Conservation (phyloP, 768 basidiomycete genomes). For the Leccinum variicolor region DNA sequence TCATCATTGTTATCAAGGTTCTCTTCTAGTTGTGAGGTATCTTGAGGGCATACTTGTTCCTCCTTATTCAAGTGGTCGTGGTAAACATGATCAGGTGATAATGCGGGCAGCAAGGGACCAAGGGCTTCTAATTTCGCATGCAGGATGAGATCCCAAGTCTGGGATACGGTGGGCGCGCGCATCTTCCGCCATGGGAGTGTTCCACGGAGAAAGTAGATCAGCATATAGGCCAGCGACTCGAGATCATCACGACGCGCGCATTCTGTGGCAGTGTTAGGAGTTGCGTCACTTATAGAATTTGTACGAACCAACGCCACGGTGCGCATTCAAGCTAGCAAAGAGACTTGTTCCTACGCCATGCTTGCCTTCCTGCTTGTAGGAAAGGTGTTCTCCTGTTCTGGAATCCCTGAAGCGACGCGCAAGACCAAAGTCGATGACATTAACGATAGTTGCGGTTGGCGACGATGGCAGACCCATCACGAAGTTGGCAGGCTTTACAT, state of each 20-base stretch:
- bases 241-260: conserved; percentile 77
- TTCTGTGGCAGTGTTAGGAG: conserved; percentile 38
- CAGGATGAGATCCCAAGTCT: conserved; percentile 76
- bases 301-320: conserved; percentile 66
- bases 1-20: conserved; percentile 6
- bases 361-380: conserved; percentile 66
- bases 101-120: conserved; percentile 16
- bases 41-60: neutral
- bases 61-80: conserved; percentile 2
- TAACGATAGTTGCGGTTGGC: conserved; percentile 68
- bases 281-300: neutral
- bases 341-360: conserved; percentile 79
- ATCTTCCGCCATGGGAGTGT: conserved; percentile 77
- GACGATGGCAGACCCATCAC: conserved; percentile 77
- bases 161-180: conserved; percentile 59
- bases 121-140: conserved; percentile 68
- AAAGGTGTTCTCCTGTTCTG: conserved; percentile 61
- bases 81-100: conserved; percentile 12
- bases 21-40: conserved; percentile 12
- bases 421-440: conserved; percentile 89
- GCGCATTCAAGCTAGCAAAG: conserved; percentile 73
- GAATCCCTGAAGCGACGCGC: conserved; percentile 75
- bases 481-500: conserved; percentile 99
- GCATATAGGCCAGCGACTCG: conserved; percentile 79
- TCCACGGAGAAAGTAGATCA: conserved; percentile 77